Evolutionary conservation across 148 eudicot species (phyloP).

Genomic region (Diospyros lotus): DNA sequence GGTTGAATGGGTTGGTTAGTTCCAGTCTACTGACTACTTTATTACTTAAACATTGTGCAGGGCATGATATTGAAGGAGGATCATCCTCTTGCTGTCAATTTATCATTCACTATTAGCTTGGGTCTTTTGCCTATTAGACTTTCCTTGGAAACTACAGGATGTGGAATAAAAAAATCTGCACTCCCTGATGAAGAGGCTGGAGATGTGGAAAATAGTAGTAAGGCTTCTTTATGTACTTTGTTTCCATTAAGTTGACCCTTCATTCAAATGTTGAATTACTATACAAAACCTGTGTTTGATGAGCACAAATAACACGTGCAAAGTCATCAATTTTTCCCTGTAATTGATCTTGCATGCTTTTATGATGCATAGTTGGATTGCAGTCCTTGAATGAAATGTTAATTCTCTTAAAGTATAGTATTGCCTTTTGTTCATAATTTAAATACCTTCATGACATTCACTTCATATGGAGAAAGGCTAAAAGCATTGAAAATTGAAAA

Average conservation of each 20-base stretch:
- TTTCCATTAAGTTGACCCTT: background rate
- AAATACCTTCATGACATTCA: background rate
- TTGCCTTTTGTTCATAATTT: background rate
- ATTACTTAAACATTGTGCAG: slow-evolving; percentile 39
- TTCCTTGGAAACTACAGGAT: slow-evolving; percentile 70
- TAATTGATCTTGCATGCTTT: background rate
- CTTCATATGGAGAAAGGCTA: background rate
- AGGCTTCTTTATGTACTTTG: slow-evolving; percentile 22
- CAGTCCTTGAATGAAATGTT: background rate
- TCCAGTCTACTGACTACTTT: slow-evolving; percentile 8
- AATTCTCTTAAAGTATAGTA: background rate
- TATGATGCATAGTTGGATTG: background rate
- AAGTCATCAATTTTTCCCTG: background rate
- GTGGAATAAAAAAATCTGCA: slow-evolving; percentile 79
- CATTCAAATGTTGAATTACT: background rate
- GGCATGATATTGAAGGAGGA: slow-evolving; percentile 67
- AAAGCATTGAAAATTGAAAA: background rate
- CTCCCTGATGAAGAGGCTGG: slow-evolving; percentile 65
- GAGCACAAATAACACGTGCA: background rate
- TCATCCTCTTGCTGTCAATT: slow-evolving; percentile 80
- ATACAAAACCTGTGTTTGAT: background rate
- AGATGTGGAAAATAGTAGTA: slow-evolving; percentile 62
- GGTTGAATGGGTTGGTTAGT: no score
- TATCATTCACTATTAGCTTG: slow-evolving; percentile 72
- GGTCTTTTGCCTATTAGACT: slow-evolving; percentile 77